A percentile compares a stretch with the other conserved stretches of the same genome.
Conservation (phyloP, 352 stramenopile genomes). For the Saprolegnia parasitica region DNA sequence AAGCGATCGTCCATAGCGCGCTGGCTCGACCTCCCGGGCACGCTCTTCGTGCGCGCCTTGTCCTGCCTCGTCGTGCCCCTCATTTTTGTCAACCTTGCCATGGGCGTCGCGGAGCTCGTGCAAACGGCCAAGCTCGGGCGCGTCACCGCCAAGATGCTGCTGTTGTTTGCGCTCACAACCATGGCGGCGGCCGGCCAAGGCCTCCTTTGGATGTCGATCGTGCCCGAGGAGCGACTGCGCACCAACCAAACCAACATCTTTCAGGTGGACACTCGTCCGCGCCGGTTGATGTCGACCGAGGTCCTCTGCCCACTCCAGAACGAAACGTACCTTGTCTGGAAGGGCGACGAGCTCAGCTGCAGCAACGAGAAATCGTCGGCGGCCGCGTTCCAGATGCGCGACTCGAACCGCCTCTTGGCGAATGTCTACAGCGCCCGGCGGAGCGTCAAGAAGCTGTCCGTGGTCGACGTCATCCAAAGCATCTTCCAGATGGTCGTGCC, state of each 20-base stretch:
- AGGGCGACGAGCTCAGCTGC: not conserved
- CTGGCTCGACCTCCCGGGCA: constrained; percentile 40
- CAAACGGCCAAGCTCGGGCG: constrained; percentile 35
- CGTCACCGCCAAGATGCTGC: constrained; percentile 34
- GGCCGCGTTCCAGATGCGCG: constrained; percentile 31
- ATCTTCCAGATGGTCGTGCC: constrained; percentile 42
- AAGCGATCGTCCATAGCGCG: not conserved
- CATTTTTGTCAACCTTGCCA: constrained; percentile 44
- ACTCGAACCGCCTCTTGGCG: constrained; percentile 23
- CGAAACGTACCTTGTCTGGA: not conserved
- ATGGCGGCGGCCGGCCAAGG: constrained; percentile 35
- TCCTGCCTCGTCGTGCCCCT: constrained; percentile 44
- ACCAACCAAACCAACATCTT: constrained; percentile 31
- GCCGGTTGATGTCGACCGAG: constrained; percentile 8
- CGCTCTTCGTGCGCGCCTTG: constrained; percentile 48
- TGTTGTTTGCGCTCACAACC: constrained; percentile 40
- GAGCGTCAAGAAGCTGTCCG: constrained; percentile 34
- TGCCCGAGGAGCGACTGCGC: constrained; percentile 31
- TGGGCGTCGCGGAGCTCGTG: constrained; percentile 43
- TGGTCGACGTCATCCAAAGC: constrained; percentile 34
- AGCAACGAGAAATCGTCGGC: constrained; percentile 3
- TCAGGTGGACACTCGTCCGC: constrained; percentile 24
- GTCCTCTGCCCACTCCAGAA: not conserved
- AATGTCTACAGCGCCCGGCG: constrained; percentile 36
- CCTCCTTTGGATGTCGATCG: constrained; percentile 37